Base-by-base conservation (phyloP, 2,329 filamentous ascomycete genomes). In the Penicillium sp. region DNA sequence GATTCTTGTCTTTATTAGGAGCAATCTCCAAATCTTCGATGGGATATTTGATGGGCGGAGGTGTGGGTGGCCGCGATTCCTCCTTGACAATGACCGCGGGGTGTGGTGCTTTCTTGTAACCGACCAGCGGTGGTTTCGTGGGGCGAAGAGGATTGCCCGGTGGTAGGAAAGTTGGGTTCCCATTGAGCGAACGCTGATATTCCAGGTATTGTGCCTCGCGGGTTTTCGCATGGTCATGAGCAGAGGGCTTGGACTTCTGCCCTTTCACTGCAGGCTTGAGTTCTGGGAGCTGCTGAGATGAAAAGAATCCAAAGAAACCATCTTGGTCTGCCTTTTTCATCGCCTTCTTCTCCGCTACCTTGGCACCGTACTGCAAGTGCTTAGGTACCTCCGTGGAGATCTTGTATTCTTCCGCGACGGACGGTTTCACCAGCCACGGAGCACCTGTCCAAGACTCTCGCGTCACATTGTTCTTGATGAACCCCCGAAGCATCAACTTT, bases 361-460 rank as follows among this genome's bases (percentile, higher is more conserved):
- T 90, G 54, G 81, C 87, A 55, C 91, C 89, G 65, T 94, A 85
- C 45, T 85, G 84, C 12, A 95, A 76, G 62, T 94, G 85, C 44
- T 83, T 79, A 5, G 93, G 93, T 9, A 97, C 82, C 45, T 88
- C 83, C n/a, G 83, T 90, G 52, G 89, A 85, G 53, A 98, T 93
- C 53, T 88, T 84, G 67, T 93, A 95, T 53, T 84, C 79, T 39
- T 82, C 81, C 1, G 93, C 93, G 50, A 95, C 83, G 46, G 89
- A 84, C 33, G 86, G 80, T 71, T 94, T 96, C 13, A 97, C 91
- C 47, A 95, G 74, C 93, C 93, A 98, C 0, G 93, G 91, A 0
- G 93, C 93, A n/a, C 91, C 91, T 51, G 84, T 91, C 89, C 90
- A 97, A 4, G 89, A 82, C 63, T 97, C 93, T 52, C 91, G 78